Conservation (phyloP, 331 rosid genomes). For the Cucumis variabilis region DNA sequence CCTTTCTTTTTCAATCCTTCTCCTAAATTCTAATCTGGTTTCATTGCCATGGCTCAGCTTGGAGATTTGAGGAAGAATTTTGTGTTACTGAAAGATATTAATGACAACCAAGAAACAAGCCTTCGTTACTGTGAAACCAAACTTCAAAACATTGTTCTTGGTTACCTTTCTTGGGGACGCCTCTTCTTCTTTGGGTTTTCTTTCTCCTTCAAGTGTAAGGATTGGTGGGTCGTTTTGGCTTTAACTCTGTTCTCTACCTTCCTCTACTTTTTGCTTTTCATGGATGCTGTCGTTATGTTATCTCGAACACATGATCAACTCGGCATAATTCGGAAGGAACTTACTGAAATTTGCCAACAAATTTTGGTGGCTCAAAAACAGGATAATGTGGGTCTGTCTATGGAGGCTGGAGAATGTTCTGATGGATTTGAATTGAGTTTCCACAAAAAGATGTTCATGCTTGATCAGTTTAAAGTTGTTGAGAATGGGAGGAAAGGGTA, state of each 20-base stretch:
- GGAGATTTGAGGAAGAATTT: background rate
- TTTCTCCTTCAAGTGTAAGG: background rate
- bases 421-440: conserved; percentile 21
- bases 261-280: background rate
- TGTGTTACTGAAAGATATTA: background rate
- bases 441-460: background rate
- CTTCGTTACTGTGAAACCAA: conserved; percentile 15
- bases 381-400: background rate
- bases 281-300: conserved; percentile 23
- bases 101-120: conserved; percentile 14
- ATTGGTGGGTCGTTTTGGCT: conserved; percentile 25
- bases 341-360: background rate
- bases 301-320: conserved; percentile 11
- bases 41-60: background rate
- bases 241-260: background rate
- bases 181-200: background rate
- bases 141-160: background rate
- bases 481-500: background rate
- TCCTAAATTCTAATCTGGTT: background rate
- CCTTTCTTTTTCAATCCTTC: background rate
- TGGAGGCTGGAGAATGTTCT: background rate
- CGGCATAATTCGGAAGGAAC: background rate
- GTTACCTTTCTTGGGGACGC: background rate
- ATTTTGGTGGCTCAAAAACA: background rate
- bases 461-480: background rate